A percentile compares a stretch with the other conserved stretches of the same genome.
These are phyloP conservation scores for Stachybotrys elegans DNA, from an alignment of 2,329 filamentous ascomycete species.

Conservation along the genomic window DNA sequence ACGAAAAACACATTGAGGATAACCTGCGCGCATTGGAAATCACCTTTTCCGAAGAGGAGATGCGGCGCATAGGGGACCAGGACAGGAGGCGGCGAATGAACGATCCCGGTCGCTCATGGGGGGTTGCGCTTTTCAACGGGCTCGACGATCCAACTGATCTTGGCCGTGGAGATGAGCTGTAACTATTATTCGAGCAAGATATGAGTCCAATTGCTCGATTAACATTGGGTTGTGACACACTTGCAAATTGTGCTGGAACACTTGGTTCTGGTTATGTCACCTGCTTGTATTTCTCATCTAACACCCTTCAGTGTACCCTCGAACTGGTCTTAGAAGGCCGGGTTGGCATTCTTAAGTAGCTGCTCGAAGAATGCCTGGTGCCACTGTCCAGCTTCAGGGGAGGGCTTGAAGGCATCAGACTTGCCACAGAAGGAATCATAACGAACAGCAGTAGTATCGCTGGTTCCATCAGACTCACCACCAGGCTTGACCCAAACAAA, in stretches of 20 bases:
- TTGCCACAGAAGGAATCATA: slow-evolving; percentile 41
- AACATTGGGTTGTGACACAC: neutral
- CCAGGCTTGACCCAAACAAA: slow-evolving; percentile 71
- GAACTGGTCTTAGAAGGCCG: slow-evolving; percentile 40
- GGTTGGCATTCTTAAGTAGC: slow-evolving; percentile 50
- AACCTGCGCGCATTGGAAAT: slow-evolving; percentile 11
- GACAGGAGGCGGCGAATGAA: slow-evolving; percentile 28
- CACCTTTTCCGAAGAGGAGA: slow-evolving; percentile 20
- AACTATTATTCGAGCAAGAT: neutral
- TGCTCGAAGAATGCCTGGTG: slow-evolving; percentile 58
- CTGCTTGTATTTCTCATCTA: too few species aligned
- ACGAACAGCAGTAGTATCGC: slow-evolving; percentile 37
- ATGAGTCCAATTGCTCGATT: neutral
- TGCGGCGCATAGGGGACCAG: slow-evolving; percentile 21
- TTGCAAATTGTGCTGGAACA: too few species aligned
- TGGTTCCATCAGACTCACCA: slow-evolving; percentile 49
- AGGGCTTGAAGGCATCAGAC: slow-evolving; percentile 51
- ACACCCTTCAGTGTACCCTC: too few species aligned
- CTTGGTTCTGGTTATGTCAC: too few species aligned
- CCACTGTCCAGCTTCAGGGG: slow-evolving; percentile 67
- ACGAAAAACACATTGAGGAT: slow-evolving; percentile 14
- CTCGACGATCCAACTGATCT: slow-evolving; percentile 27
- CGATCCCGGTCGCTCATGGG: slow-evolving; percentile 33
- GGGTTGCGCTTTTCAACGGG: slow-evolving; percentile 31
- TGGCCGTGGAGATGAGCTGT: neutral